Base-by-base conservation (phyloP, 73 alveolate genomes). In the Paramecium biaurelia region DNA sequence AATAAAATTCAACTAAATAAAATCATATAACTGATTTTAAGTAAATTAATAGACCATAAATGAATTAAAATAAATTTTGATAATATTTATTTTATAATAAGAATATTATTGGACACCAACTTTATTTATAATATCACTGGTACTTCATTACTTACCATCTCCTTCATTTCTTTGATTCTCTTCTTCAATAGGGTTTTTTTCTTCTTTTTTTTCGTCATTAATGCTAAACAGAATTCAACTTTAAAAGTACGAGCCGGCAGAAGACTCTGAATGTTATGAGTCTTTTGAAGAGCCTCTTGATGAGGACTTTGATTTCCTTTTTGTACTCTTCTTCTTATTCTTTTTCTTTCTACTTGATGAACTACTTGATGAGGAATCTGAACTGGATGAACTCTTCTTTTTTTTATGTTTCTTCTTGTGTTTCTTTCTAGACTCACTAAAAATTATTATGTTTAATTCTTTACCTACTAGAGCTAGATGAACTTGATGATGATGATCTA, bases 371-470 rank as follows among this genome's bases (percentile, higher is more conserved):
- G 76, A 79, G 32, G 90, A 41, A 24, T 47, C 74, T 9, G 86
- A 72, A 45, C 90, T 79, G 45, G 90, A 79, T 20, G 90, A 79
- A 30, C 90, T 79, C 56, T 18, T 79, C 90, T 79, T 79, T 42
- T 43, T 79, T 42, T 79, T 38, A 47, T 47, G 45, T 42, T 79
- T 79, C 90, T 79, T 79, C 72, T 79, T 79, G 12, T 79, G 90
- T 45, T 79, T 79, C 11, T 10, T 79, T 43, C 74, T 79, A 24
- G 90, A 45, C 72, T 79, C 90, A 34, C 90, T 79, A 43, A 79
- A 41, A 43, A 14, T 47, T 21, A 9, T 24, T 30, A 79, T 24
- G 20, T 32, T 35, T 26, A 41, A 53, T 53, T 53, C 30, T 18
- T 14, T 79, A 79, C 90, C 90, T 79, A 63, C 76, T 43, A 12